Evolutionary conservation across 768 basidiomycete genomes (phyloP), one percentile per base, ranked within the genome.

Genomic region (Lactifluus hygrophoroides): DNA sequence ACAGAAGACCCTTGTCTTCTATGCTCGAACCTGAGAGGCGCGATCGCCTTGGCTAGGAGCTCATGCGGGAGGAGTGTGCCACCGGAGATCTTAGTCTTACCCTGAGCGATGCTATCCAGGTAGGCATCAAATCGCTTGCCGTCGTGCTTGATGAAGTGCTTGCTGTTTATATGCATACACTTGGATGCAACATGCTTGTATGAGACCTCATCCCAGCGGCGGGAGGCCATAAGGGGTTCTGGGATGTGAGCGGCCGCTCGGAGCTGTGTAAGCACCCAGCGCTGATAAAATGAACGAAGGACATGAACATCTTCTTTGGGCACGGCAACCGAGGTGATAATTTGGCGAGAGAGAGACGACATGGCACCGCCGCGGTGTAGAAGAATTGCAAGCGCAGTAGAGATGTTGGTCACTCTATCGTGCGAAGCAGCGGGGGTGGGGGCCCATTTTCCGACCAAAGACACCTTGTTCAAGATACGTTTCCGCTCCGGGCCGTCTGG

Each of bases 361-460:
- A 57, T 53, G 23, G 69, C 64, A 7, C 75, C 72, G 0, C 69
- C 65, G 3, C 72, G 68, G 61, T 77, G 76, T 14, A 89, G 72
- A 49, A 84, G 75, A 16, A 80, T 70, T 14, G 75, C 71, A 44
- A 89, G 77, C 37, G 85, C 85, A 0, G 86, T 83, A 5, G 81
- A 69, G 61, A 89, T 81, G 67, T 84, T 83, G 3, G 82, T 83
- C 56, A 76, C 72, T 10, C 79, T 76, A 64, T 88, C 87, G 55
- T 87, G 86, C 3, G 81, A 75, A 3, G 74, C 71, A 3, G 68
- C 74, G 13, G 82, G 80, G 2, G 80, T 79, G 0, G 87, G 86
- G 0, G 85, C 85, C 86, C 86, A 89, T 68, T 88, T 90, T 1
- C 76, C 76, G 1, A 78, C 84, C 16, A 86, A 76, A 7, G 79